These are phyloP conservation scores for Candida dendrica DNA, from an alignment of 805 yeast genomes.

Conservation along the genomic window DNA sequence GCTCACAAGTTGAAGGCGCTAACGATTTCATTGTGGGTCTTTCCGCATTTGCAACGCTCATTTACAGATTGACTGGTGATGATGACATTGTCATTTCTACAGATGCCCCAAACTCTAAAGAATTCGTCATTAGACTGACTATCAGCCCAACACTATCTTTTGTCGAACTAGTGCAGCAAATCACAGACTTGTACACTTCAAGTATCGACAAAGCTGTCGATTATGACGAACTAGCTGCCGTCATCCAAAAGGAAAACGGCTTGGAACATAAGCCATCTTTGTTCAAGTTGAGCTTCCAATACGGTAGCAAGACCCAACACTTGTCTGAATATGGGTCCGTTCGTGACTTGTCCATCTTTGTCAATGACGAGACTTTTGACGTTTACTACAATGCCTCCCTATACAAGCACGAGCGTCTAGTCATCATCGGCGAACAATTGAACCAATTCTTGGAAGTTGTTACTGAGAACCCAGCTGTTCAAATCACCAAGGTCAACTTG, in stretches of 20 bases:
- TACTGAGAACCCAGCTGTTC: conserved; percentile 26
- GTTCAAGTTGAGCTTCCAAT: conserved; percentile 51
- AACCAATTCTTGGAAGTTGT: conserved; percentile 39
- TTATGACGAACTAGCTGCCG: conserved; percentile 49
- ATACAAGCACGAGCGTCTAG: conserved; percentile 63
- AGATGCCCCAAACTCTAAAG: conserved; percentile 35
- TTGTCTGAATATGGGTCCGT: conserved; percentile 37
- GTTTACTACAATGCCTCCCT: conserved; percentile 71
- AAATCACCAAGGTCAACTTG: conserved; percentile 57
- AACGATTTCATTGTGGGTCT: conserved; percentile 45
- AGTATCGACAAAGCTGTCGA: conserved; percentile 29
- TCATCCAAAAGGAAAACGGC: conserved; percentile 40
- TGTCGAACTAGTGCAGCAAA: conserved; percentile 39
- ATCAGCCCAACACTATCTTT: conserved; percentile 53
- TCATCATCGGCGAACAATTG: conserved; percentile 67
- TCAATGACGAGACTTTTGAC: conserved; percentile 27
- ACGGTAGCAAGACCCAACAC: conserved; percentile 23
- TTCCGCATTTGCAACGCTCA: conserved; percentile 61
- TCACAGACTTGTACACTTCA: conserved; percentile 32
- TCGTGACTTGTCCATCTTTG: conserved; percentile 59
- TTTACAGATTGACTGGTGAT: conserved; percentile 84
- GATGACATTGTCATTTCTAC: conserved; percentile 90
- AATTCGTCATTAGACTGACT: conserved; percentile 56
- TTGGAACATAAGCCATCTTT: conserved; percentile 55
- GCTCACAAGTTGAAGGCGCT: conserved; percentile 17